Percentiles rank a stretch among this genome's conserved stretches.
Conservation (phyloP, 352 stramenopile genomes). For the Albugo candida region DNA sequence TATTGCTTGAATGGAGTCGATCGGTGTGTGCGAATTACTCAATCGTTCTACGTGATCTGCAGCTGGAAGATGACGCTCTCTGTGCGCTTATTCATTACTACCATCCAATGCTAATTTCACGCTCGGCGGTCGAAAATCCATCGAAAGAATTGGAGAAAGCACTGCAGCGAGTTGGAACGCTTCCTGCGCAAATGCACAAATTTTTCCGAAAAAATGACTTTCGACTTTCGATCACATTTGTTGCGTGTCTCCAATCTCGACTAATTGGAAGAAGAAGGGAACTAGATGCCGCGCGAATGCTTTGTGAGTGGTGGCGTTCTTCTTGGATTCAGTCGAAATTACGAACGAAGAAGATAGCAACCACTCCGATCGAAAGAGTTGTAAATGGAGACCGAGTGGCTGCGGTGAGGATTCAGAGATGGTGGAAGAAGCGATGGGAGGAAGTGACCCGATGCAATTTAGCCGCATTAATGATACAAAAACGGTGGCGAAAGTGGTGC, state of each 20-base stretch:
- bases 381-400: too few species aligned
- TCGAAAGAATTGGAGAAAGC: conserved; percentile 6
- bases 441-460: neutral
- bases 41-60: conserved; percentile 86
- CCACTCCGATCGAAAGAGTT: conserved; percentile 24
- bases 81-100: conserved; percentile 94
- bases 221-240: conserved; percentile 18
- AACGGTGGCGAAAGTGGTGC: too few species aligned
- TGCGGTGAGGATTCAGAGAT: too few species aligned
- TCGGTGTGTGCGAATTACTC: conserved; percentile 82
- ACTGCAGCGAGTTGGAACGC: too few species aligned
- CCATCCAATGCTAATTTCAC: conserved; percentile 74
- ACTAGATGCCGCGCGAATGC: conserved; percentile 69
- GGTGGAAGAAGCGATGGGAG: too few species aligned
- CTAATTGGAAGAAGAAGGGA: conserved; percentile 87
- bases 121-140: conserved; percentile 5
- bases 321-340: conserved; percentile 28
- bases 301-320: conserved; percentile 74
- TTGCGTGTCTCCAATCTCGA: conserved; percentile 87
- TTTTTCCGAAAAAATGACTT: neutral
- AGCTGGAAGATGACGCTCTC: conserved; percentile 78
- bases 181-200: too few species aligned
- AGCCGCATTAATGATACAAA: too few species aligned
- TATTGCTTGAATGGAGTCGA: conserved; percentile 85
- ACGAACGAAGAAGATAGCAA: conserved; percentile 33